Conservation (phyloP, 2,329 filamentous ascomycete genomes). For the Diplodia sapinea region DNA sequence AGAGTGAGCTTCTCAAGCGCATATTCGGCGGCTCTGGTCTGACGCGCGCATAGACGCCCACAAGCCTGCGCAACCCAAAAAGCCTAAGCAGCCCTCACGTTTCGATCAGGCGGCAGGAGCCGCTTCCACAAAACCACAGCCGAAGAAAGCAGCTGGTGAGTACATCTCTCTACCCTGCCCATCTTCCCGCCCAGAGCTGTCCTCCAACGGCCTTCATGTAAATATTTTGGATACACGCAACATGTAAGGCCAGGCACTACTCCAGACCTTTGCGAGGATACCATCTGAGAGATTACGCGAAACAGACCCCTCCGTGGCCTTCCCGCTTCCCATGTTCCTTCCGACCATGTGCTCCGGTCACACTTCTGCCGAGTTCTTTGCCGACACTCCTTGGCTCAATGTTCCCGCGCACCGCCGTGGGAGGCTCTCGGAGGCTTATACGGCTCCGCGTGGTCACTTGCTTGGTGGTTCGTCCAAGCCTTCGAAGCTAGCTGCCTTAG, state of each 20-base stretch:
- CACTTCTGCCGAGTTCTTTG: slow-evolving; percentile 69
- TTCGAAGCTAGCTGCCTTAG: slow-evolving; percentile 90
- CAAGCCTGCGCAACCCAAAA: slow-evolving; percentile 43
- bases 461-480: slow-evolving; percentile 79
- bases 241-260: slow-evolving; percentile 26
- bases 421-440: slow-evolving; percentile 65
- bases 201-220: slow-evolving; percentile 32
- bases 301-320: slow-evolving; percentile 23
- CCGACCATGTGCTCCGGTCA: slow-evolving; percentile 38
- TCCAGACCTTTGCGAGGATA: slow-evolving; percentile 7
- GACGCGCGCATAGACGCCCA: slow-evolving; percentile 37
- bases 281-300: slow-evolving; percentile 7
- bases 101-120: slow-evolving; percentile 54
- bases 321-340: slow-evolving; percentile 29
- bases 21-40: not conserved
- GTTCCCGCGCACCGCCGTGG: slow-evolving; percentile 70
- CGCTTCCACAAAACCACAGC: slow-evolving; percentile 47
- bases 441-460: slow-evolving; percentile 68
- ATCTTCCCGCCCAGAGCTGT: slow-evolving; percentile 33
- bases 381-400: slow-evolving; percentile 83
- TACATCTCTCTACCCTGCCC: slow-evolving; percentile 35
- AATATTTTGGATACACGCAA: slow-evolving; percentile 16
- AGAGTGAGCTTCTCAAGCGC: slow-evolving; percentile 53
- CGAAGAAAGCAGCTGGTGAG: slow-evolving; percentile 55
- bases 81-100: slow-evolving; percentile 49